Evolutionary conservation across 345 rosid genomes (phyloP).

Genomic region (Zanthoxylum bungeanum): DNA sequence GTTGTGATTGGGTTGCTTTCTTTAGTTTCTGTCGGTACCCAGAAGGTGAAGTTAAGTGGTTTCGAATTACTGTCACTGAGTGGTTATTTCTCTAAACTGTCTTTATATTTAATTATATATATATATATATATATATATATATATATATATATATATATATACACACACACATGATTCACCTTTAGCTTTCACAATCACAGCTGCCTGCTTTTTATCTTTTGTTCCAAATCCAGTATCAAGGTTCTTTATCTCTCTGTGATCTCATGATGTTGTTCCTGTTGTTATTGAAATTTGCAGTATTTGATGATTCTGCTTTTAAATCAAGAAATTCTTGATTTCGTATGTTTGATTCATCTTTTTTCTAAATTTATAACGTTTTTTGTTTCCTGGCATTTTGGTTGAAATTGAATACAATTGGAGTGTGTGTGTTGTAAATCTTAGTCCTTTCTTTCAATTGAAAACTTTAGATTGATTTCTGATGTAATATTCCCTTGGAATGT

Average conservation of each 20-base stretch:
- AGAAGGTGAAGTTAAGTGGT: background rate
- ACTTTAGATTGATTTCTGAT: slow-evolving; percentile 6
- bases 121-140: too few relatives aligned
- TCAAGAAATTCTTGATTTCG: background rate
- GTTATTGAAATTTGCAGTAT: background rate
- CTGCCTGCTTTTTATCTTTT: background rate
- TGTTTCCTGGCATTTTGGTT: background rate
- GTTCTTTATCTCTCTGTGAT: background rate
- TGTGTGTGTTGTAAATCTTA: background rate
- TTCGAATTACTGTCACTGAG: background rate
- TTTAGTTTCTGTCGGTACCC: background rate
- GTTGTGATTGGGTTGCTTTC: background rate
- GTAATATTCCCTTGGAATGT: background rate
- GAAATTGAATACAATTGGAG: background rate
- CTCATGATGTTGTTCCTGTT: background rate
- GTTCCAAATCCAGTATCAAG: background rate
- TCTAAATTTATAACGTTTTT: background rate
- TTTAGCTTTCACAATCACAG: background rate
- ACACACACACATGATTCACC: too few relatives aligned
- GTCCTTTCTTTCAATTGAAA: background rate
- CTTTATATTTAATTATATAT: background rate
- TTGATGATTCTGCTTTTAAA: background rate
- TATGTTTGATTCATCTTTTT: background rate
- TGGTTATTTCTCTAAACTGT: background rate
- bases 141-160: too few relatives aligned